phyloP scores from a whole-genome alignment of 306 rosid genomes.

The Benincasa hispida region DNA sequence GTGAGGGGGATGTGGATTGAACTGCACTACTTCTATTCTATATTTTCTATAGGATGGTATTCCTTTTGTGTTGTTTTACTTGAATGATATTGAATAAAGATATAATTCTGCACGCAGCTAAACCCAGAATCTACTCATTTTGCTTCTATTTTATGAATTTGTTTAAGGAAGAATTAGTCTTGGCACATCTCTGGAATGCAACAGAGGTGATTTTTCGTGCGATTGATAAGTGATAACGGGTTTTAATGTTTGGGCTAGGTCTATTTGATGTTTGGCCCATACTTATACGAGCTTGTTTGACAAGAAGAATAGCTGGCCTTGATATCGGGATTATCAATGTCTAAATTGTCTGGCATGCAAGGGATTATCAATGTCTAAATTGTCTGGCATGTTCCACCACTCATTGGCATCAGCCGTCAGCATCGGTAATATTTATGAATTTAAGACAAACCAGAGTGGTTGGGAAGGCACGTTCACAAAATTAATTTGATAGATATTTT shows the following conservation, averaged over 20 bases:
- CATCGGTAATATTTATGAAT: background rate
- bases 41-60: background rate
- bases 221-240: background rate
- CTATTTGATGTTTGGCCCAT: background rate
- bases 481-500: background rate
- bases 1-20: background rate
- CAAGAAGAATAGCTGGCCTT: background rate
- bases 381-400: background rate
- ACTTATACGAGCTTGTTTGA: background rate
- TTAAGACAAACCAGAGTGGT: background rate
- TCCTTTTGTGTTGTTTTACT: background rate
- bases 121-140: background rate
- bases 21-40: background rate
- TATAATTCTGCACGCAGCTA: background rate
- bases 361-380: background rate
- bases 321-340: background rate
- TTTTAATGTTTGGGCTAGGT: background rate
- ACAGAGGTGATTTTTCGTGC: background rate
- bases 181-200: background rate
- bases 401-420: background rate
- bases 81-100: background rate
- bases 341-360: background rate
- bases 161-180: background rate
- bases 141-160: background rate
- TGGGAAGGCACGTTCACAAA: background rate